phyloP scores from a whole-genome alignment of 2,329 filamentous ascomycete genomes.

The Rhynchosporium secalis region DNA sequence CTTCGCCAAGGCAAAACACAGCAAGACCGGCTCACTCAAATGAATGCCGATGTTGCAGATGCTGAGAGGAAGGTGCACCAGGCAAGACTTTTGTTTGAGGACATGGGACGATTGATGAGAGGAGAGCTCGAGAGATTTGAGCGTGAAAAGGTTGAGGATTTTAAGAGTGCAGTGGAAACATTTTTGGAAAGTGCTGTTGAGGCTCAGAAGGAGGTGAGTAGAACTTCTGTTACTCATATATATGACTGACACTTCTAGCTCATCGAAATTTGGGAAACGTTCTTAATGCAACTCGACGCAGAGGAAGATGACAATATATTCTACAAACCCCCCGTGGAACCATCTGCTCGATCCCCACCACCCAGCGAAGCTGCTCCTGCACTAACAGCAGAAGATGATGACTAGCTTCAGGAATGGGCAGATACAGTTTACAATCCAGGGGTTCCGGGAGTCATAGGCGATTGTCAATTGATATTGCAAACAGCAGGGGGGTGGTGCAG shows the following conservation, averaged over 20 bases:
- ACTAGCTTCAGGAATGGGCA: conserved; percentile 10
- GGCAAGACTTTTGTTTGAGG: conserved; percentile 85
- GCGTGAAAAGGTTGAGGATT: conserved; percentile 96
- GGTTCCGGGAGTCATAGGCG: conserved; percentile 10
- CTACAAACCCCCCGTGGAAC: conserved; percentile 62
- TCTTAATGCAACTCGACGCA: conserved; percentile 91
- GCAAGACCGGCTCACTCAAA: conserved; percentile 90
- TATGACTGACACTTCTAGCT: conserved; percentile 43
- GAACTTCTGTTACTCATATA: neutral
- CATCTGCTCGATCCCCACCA: conserved; percentile 44
- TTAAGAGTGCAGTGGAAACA: conserved; percentile 96
- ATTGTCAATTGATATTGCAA: conserved; percentile 3
- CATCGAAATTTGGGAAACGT: conserved; percentile 96
- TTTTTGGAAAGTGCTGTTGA: conserved; percentile 96
- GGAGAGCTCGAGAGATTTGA: conserved; percentile 91
- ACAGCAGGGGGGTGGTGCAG: conserved; percentile 17
- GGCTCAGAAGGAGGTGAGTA: conserved; percentile 88
- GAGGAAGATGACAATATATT: conserved; percentile 79
- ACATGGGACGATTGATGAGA: conserved; percentile 94
- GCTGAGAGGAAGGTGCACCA: conserved; percentile 92
- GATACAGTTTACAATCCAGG: neutral
- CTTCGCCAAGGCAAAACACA: conserved; percentile 91
- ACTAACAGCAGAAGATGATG: conserved; percentile 34
- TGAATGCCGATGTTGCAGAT: conserved; percentile 90
- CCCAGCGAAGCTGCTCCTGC: conserved; percentile 17